Evolutionary conservation across 805 yeast species (phyloP), one percentile per base, ranked within the genome.

Genomic region (Kluyveromyces dobzhanskii): DNA sequence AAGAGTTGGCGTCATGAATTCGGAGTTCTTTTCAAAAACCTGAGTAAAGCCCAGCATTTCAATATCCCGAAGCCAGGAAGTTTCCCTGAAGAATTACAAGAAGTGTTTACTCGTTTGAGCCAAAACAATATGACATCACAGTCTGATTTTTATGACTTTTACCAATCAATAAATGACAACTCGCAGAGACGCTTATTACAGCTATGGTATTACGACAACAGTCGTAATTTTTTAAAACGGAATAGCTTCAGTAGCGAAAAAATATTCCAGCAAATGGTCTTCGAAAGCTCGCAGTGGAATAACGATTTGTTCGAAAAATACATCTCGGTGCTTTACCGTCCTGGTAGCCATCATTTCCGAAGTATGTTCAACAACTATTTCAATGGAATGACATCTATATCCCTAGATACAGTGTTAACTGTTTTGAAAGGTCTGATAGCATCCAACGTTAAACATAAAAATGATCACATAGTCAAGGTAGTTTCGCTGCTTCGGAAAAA

Each of bases 171-270:
- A 3, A 14, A 35, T 8, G 38, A 43, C 4, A 19, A 25, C 2
- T 47, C 46, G 17, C 33, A 51, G 17, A 48, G 46, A 31, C 44
- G 45, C 17, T 39, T 59, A 11, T 28, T 56, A 18, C 44, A 56
- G 21, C 37, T 51, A 17, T 59, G 64, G 64, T 42, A 51, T 21
- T 53, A 45, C 31, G 61, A 59, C 41, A 44, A 59, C 40, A 39
- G 47, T 4, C 39, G 42, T 12, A 32, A 51, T 9, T 30, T 56
- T 10, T 40, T 38, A 7, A 37, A 42, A 8, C 27, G 32, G 2
- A 26, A 34, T 17, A 36, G 24, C 13, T 31, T 31, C 11, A 35
- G 37, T n/a, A 43, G 45, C 34, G 61, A 56, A 39, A 14, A 3
- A 0, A 46, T 57, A 17, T 55, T 48, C 40, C 39, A 46, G 14